Evolutionary conservation across 2,329 filamentous ascomycete species (phyloP).

Genomic region (Aspergillus sp.): DNA sequence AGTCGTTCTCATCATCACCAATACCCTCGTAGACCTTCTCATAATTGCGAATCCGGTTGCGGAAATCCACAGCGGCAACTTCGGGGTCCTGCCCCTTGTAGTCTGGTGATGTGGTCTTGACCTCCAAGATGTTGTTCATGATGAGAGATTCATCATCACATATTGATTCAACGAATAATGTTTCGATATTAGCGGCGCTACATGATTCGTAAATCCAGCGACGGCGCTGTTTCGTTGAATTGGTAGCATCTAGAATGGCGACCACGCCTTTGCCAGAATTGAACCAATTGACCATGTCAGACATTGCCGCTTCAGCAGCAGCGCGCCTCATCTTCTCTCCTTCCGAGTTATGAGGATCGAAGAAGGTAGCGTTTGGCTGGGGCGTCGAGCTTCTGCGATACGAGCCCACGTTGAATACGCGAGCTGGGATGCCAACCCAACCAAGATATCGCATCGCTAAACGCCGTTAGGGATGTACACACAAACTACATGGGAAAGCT

Average conservation of each 20-base stretch:
- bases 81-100: constrained; percentile 94
- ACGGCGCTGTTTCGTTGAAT: constrained; percentile 85
- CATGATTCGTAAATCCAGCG: constrained; percentile 88
- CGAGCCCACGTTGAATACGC: constrained; percentile 96
- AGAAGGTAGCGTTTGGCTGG: constrained; percentile 90
- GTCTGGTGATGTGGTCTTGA: constrained; percentile 95
- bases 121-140: constrained; percentile 96
- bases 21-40: constrained; percentile 96
- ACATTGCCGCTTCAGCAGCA: constrained; percentile 86
- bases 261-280: constrained; percentile 73
- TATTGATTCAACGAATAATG: constrained; percentile 93
- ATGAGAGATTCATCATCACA: constrained; percentile 95
- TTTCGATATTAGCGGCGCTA: constrained; percentile 74
- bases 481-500: not conserved
- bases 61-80: constrained; percentile 84
- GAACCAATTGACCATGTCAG: constrained; percentile 96
- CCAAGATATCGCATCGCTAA: constrained; percentile 87
- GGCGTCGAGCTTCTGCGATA: constrained; percentile 89
- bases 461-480: not conserved
- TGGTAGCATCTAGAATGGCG: constrained; percentile 93
- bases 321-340: constrained; percentile 85
- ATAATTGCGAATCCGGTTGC: constrained; percentile 92
- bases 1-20: constrained; percentile 79
- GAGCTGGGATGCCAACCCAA: constrained; percentile 92
- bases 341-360: constrained; percentile 85